Evolutionary conservation across 2,329 filamentous ascomycete species (phyloP), one percentile per base, ranked within the genome.

Genomic region (Diplocarpon rosae): DNA sequence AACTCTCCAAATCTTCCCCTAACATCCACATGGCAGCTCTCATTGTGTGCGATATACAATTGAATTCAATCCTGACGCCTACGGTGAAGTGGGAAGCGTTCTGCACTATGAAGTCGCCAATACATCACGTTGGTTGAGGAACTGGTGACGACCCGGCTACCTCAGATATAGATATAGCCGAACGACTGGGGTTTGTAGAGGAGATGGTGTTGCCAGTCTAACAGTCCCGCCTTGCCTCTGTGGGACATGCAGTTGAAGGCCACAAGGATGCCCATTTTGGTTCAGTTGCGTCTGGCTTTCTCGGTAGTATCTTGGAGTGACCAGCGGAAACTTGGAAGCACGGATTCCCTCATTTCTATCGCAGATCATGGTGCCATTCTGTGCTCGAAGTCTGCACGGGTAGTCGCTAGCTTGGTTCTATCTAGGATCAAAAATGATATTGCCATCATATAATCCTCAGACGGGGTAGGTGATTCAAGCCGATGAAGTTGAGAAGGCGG

Each of bases 171-270:
- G n/a, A 39, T 75, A 76, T 16, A 76, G 66, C 7, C 75, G 65
- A 9, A 70, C 68, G 0, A 57, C 44, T 6, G 53, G 50, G 31
- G 50, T 48, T 16, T 46, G 46, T 1, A 65, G 63, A 8, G 69
- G 69, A 1, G 66, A 64, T 7, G 70, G 70, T 8, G 79, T 83
- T 17, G 79, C 78, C 12, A 83, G 65, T 46, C 77, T 69, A 0
- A 83, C 76, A 2, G 73, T 69, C 1, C 77, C 77, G 1, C 76
- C 69, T 14, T 71, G 65, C 47, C 79, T 71, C 52, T 78, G 70
- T 7, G 79, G 78, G 0, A 83, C 78, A 54, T 82, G 78, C 1
- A 83, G 64, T 15, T 75, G 76, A 6, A 81, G 63, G 15, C 75
- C 65, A 42, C 69, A 69, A 15, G 73, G 70, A 39, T 70, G 65